A percentile compares a stretch with the other conserved stretches of the same genome.
These are phyloP conservation scores for Trichophyton schoenleinii DNA, from an alignment of 2,329 filamentous ascomycete genomes.

Conservation along the genomic window DNA sequence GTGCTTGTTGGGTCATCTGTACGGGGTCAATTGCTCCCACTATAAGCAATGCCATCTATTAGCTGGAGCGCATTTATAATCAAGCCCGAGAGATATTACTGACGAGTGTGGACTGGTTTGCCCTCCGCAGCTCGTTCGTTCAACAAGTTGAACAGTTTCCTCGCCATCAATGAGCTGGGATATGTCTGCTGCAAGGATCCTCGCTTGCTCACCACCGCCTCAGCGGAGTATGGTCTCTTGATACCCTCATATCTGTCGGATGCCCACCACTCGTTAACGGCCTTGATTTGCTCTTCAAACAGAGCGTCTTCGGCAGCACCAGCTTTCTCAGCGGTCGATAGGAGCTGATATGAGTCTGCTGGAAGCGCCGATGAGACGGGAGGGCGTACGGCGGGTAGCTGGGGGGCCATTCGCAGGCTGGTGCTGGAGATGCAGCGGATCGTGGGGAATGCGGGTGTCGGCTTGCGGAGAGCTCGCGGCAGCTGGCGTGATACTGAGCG, in stretches of 20 bases:
- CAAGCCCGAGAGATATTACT: constrained; percentile 22
- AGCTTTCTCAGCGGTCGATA: constrained; percentile 63
- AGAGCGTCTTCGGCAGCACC: constrained; percentile 72
- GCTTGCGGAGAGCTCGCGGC: constrained; percentile 20
- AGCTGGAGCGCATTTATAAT: neutral
- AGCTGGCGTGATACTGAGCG: constrained; percentile 26
- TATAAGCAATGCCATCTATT: constrained; percentile 22
- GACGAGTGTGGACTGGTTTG: constrained; percentile 86
- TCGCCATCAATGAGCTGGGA: constrained; percentile 85
- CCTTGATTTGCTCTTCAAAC: constrained; percentile 69
- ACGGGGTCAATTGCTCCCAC: constrained; percentile 98
- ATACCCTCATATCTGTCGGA: constrained; percentile 76
- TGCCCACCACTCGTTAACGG: constrained; percentile 85
- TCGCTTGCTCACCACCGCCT: constrained; percentile 85
- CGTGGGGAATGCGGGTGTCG: constrained; percentile 18
- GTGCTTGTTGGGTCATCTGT: constrained; percentile 97
- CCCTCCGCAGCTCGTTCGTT: constrained; percentile 64
- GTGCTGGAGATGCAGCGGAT: constrained; percentile 27
- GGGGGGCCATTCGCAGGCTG: constrained; percentile 41
- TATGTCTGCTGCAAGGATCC: constrained; percentile 79
- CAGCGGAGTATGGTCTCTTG: constrained; percentile 78
- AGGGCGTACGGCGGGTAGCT: constrained; percentile 44
- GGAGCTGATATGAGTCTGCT: constrained; percentile 72
- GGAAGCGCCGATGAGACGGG: constrained; percentile 50
- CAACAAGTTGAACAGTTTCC: constrained; percentile 84